A percentile compares a stretch with the other conserved stretches of the same genome.
Conservation (phyloP, 2,329 filamentous ascomycete species). For the Fusarium veterinarium region DNA sequence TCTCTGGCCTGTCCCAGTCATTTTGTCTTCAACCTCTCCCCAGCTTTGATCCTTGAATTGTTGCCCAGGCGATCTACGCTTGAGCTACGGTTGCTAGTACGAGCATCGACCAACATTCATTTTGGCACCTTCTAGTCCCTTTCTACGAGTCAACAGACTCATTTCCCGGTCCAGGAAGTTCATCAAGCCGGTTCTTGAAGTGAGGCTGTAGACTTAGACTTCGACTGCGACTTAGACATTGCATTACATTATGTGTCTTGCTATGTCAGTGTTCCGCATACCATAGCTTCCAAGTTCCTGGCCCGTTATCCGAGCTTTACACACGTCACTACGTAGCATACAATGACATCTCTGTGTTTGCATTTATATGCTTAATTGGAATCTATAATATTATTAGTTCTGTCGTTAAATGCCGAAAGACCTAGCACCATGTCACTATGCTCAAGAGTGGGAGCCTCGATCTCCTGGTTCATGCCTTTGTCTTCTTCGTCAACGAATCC, state of each 20-base stretch:
- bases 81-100: conserved; percentile 23
- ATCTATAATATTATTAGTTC: neutral
- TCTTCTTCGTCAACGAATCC: neutral
- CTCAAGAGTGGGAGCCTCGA: neutral
- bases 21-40: conserved; percentile 22
- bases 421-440: conserved; percentile 1
- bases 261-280: conserved; percentile 28
- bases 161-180: conserved; percentile 38
- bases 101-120: conserved; percentile 28
- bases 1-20: conserved; percentile 31
- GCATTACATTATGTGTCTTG: conserved; percentile 38
- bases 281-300: conserved; percentile 30
- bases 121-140: conserved; percentile 18
- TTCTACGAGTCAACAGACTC: conserved; percentile 32
- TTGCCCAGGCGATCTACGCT: conserved; percentile 40
- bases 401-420: neutral
- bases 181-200: conserved; percentile 24
- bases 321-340: conserved; percentile 11
- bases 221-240: conserved; percentile 11
- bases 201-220: conserved; percentile 37
- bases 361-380: conserved; percentile 4
- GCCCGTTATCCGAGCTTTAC: conserved; percentile 7
- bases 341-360: conserved; percentile 4
- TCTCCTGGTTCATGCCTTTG: conserved; percentile 3
- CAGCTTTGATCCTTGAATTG: conserved; percentile 27